These are phyloP conservation scores for Colletotrichum tofieldiae DNA, from an alignment of 2,329 filamentous ascomycete genomes.

Conservation along the genomic window DNA sequence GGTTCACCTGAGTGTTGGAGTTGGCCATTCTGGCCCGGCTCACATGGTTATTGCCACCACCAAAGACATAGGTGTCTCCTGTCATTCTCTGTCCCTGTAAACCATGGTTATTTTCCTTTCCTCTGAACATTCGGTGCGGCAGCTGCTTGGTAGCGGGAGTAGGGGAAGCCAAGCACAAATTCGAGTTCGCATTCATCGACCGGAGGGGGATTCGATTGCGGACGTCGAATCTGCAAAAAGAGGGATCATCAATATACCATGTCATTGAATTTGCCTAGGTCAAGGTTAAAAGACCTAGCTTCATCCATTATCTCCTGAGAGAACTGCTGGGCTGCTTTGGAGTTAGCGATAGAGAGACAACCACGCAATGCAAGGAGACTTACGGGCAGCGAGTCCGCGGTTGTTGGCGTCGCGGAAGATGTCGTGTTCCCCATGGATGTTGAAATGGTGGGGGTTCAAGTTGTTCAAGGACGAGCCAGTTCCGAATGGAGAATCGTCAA, in stretches of 20 bases:
- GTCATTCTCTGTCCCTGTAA: slow-evolving; percentile 46
- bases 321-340: neutral
- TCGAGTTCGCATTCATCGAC: slow-evolving; percentile 56
- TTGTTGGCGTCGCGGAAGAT: slow-evolving; percentile 29
- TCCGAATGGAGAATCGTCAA: slow-evolving; percentile 6
- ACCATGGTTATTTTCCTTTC: slow-evolving; percentile 52
- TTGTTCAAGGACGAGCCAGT: neutral
- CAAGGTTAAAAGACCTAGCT: slow-evolving; percentile 25
- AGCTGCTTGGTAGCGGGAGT: slow-evolving; percentile 48
- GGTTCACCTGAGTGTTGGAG: slow-evolving; percentile 24
- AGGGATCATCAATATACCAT: slow-evolving; percentile 43
- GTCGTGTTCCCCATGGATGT: slow-evolving; percentile 7
- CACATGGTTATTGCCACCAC: slow-evolving; percentile 14
- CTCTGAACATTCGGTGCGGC: slow-evolving; percentile 44
- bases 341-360: slow-evolving; percentile 2
- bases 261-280: slow-evolving; percentile 16
- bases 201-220: slow-evolving; percentile 54
- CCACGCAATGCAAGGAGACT: neutral
- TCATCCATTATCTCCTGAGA: slow-evolving; percentile 18
- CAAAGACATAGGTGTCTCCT: slow-evolving; percentile 45
- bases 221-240: slow-evolving; percentile 51
- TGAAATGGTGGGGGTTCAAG: slow-evolving; percentile 8
- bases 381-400: slow-evolving; percentile 3
- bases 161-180: slow-evolving; percentile 50
- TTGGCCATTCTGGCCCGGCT: slow-evolving; percentile 21